Evolutionary conservation across 805 yeast genomes (phyloP).

Genomic region (Pichia deserticola): DNA sequence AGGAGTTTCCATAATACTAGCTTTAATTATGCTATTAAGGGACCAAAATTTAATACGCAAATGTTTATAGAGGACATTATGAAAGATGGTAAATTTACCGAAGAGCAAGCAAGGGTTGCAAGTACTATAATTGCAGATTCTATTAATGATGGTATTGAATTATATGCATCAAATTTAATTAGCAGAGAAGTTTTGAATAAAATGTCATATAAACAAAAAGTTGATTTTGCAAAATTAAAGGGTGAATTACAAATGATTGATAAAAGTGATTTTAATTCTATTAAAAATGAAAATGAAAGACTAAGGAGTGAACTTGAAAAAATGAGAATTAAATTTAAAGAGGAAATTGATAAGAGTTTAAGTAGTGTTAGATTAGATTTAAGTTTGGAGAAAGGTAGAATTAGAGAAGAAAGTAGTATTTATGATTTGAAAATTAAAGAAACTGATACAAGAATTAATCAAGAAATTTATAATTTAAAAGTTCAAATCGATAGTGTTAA

Average conservation of each 20-base stretch:
- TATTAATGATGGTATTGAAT: conserved; percentile 69
- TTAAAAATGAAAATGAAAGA: conserved; percentile 82
- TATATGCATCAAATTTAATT: conserved; percentile 72
- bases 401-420: conserved; percentile 86
- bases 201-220: conserved; percentile 90
- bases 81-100: conserved; percentile 57
- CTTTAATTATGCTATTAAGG: conserved; percentile 6
- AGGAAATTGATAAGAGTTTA: conserved; percentile 83
- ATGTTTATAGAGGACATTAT: conserved; percentile 60
- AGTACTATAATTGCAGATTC: conserved; percentile 67
- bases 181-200: conserved; percentile 76
- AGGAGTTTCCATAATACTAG: background rate
- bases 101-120: conserved; percentile 73
- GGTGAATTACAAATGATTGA: conserved; percentile 89
- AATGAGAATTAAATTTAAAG: conserved; percentile 74
- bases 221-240: conserved; percentile 89
- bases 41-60: conserved; percentile 63
- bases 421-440: conserved; percentile 93
- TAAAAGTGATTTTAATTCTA: conserved; percentile 71
- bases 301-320: conserved; percentile 80
- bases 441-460: conserved; percentile 90
- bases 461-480: conserved; percentile 89
- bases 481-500: conserved; percentile 93
- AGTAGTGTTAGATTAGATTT: conserved; percentile 88
- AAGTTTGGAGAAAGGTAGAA: conserved; percentile 90